Conservation (phyloP, 1,284 basidiomycete species). For the Apiotrichum akiyoshidainum region DNA sequence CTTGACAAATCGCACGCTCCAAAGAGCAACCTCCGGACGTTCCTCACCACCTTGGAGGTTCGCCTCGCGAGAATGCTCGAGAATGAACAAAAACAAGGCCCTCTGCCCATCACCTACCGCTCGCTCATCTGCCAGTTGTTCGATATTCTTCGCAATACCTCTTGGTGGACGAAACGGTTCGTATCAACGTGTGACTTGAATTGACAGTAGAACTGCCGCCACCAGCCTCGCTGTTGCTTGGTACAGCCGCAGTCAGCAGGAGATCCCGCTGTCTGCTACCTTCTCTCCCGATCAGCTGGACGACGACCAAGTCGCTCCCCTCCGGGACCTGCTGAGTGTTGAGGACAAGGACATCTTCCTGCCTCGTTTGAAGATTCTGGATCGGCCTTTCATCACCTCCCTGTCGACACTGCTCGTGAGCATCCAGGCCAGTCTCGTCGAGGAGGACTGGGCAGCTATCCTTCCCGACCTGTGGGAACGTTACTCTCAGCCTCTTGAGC, state of each 20-base stretch:
- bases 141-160: constrained; percentile 20
- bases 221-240: constrained; percentile 15
- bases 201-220: neutral
- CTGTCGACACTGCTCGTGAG: constrained; percentile 27
- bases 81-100: constrained; percentile 56
- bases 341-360: neutral
- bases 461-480: constrained; percentile 35
- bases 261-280: constrained; percentile 4
- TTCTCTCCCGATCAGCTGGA: constrained; percentile 22
- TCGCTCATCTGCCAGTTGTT: constrained; percentile 34
- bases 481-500: constrained; percentile 14
- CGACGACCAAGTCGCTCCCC: constrained; percentile 1
- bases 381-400: neutral
- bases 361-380: constrained; percentile 2
- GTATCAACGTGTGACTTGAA: neutral
- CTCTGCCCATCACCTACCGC: constrained; percentile 29
- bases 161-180: constrained; percentile 11
- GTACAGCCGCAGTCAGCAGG: constrained; percentile 1
- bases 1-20: neutral
- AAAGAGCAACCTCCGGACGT: constrained; percentile 33
- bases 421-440: constrained; percentile 27
- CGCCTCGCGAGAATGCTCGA: constrained; percentile 61
- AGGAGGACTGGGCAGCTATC: constrained; percentile 33
- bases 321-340: neutral
- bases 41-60: constrained; percentile 60